Conservation (phyloP, 2,329 filamentous ascomycete genomes). For the Scedosporium minutisporum region DNA sequence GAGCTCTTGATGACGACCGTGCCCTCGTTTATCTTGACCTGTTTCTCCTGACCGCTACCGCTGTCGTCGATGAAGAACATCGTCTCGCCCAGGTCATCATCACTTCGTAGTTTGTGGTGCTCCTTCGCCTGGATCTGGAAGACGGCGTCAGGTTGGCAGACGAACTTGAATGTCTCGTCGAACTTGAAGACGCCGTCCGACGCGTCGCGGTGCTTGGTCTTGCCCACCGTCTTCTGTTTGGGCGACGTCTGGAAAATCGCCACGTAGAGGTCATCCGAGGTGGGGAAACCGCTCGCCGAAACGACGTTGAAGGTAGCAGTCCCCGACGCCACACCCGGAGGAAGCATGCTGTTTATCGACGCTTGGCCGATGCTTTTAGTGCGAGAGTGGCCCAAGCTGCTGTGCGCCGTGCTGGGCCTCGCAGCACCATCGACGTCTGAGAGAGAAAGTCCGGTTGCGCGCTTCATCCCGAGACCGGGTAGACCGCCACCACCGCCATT, state of each 20-base stretch:
- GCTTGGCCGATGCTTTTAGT: conserved; percentile 53
- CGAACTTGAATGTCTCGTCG: conserved; percentile 70
- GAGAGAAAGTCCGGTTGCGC: conserved; percentile 25
- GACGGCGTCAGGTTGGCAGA: conserved; percentile 70
- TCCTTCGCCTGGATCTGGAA: conserved; percentile 83
- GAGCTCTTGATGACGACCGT: conserved; percentile 63
- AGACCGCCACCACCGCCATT: conserved; percentile 17
- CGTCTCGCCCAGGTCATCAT: conserved; percentile 74
- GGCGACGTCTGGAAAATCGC: conserved; percentile 55
- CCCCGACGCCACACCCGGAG: conserved; percentile 54
- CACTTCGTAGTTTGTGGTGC: conserved; percentile 74
- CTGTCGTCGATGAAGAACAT: conserved; percentile 88
- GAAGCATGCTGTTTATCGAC: conserved; percentile 55
- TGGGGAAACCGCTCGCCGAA: conserved; percentile 67
- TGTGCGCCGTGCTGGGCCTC: background rate
- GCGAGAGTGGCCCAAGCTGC: conserved; percentile 31
- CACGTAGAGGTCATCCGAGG: conserved; percentile 70
- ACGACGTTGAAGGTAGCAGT: conserved; percentile 73
- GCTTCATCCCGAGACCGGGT: conserved; percentile 28
- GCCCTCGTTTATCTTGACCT: conserved; percentile 63
- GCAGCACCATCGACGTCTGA: conserved; percentile 15
- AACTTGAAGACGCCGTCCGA: conserved; percentile 55
- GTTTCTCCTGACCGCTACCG: conserved; percentile 58
- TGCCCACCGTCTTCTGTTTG: conserved; percentile 73
- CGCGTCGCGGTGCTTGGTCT: conserved; percentile 84